Percentiles rank a stretch among this genome's conserved stretches.
Conservation (phyloP, 2,329 filamentous ascomycete species). For the Talaromyces rugulosus region DNA sequence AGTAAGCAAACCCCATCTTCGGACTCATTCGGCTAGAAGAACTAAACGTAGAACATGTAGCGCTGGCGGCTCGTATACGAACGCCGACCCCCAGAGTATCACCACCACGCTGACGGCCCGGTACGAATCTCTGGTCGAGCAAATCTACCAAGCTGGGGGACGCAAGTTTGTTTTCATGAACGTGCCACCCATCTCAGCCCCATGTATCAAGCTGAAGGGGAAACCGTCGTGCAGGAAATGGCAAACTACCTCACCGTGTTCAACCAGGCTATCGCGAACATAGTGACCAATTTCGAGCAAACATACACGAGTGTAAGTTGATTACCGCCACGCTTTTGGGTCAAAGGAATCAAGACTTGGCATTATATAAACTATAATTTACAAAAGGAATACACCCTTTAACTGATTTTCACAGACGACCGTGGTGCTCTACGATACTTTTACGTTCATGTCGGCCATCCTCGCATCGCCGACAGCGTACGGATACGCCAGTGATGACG, state of each 20-base stretch:
- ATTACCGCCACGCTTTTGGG: background rate
- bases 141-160: constrained; percentile 49
- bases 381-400: background rate
- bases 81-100: background rate
- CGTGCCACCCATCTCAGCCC: constrained; percentile 47
- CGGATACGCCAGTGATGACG: constrained; percentile 19
- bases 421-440: constrained; percentile 25
- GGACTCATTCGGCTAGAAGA: background rate
- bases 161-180: constrained; percentile 58
- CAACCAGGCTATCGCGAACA: constrained; percentile 21
- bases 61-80: background rate
- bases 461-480: constrained; percentile 23
- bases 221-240: background rate
- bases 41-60: background rate
- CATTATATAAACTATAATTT: no score
- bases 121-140: constrained; percentile 6
- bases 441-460: constrained; percentile 26
- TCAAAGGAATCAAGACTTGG: background rate
- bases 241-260: constrained; percentile 10
- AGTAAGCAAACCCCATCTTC: constrained; percentile 18
- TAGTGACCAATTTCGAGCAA: constrained; percentile 18
- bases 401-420: constrained; percentile 17
- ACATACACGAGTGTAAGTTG: constrained; percentile 20
- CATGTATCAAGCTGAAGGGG: background rate
- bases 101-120: background rate